phyloP scores from a whole-genome alignment of 768 basidiomycete species.

The Glaciozyma martinii region DNA sequence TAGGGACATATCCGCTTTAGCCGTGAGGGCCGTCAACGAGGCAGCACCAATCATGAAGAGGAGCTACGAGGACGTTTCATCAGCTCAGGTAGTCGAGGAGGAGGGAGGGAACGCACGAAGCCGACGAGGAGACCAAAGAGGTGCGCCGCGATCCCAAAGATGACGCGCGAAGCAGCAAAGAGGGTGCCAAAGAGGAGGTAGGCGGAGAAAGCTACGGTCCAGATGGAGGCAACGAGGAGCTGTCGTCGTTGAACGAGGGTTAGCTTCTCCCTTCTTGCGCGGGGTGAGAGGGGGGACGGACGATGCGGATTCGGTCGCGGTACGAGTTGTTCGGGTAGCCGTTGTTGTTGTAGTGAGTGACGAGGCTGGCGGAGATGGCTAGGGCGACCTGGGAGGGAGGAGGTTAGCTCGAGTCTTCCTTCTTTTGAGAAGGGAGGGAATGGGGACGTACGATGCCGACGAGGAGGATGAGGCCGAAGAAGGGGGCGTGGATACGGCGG shows the following conservation, averaged over 20 bases:
- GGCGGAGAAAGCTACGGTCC: conserved; percentile 5
- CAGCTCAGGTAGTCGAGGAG: background rate
- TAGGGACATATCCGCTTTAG: conserved; percentile 31
- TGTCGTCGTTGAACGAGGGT: conserved; percentile 27
- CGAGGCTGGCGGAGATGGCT: conserved; percentile 36
- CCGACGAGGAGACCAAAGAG: conserved; percentile 37
- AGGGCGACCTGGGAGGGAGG: conserved; percentile 21
- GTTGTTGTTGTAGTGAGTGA: conserved; percentile 30
- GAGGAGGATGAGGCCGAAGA: no score
- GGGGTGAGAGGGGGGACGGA: conserved; percentile 1
- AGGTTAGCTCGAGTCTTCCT: no score
- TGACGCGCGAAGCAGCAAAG: conserved; percentile 29
- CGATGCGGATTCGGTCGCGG: conserved; percentile 39
- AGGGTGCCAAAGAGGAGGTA: conserved; percentile 38
- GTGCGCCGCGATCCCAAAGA: conserved; percentile 39
- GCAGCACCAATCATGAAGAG: conserved; percentile 39
- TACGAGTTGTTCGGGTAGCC: conserved; percentile 35
- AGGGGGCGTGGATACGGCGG: no score
- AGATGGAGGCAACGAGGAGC: conserved; percentile 19
- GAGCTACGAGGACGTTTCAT: conserved; percentile 22
- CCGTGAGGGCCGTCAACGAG: conserved; percentile 38
- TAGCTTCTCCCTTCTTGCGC: no score
- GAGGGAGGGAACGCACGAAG: conserved; percentile 31
- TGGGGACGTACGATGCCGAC: no score
- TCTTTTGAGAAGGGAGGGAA: no score